phyloP scores from a whole-genome alignment of 177 flowering plant species.

The Vitis hybrid region DNA sequence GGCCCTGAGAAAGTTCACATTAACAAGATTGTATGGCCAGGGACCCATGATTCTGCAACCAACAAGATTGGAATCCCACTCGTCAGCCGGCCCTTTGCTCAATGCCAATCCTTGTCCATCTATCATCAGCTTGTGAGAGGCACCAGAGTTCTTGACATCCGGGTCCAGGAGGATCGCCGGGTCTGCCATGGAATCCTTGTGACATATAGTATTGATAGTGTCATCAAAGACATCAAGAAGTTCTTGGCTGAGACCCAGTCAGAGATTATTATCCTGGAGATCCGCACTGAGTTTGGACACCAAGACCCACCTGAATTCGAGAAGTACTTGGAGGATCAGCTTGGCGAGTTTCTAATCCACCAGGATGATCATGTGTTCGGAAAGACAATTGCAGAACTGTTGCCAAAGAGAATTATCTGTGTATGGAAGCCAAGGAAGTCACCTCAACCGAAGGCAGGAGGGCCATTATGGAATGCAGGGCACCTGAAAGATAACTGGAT shows the following conservation, averaged over 20 bases:
- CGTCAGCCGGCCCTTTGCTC: slow-evolving; percentile 82
- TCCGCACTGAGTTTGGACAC: slow-evolving; percentile 82
- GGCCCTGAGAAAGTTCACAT: slow-evolving; percentile 45
- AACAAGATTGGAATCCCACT: slow-evolving; percentile 66
- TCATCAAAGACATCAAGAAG: slow-evolving; percentile 60
- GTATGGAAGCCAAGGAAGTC: slow-evolving; percentile 86
- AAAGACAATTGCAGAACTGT: slow-evolving; percentile 66
- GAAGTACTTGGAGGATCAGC: slow-evolving; percentile 63
- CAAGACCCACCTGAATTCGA: slow-evolving; percentile 82
- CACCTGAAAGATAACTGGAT: slow-evolving; percentile 84
- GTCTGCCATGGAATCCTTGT: slow-evolving; percentile 80
- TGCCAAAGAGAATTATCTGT: slow-evolving; percentile 77
- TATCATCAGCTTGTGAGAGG: slow-evolving; percentile 69
- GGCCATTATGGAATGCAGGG: slow-evolving; percentile 68
- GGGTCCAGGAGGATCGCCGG: slow-evolving; percentile 66
- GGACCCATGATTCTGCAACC: slow-evolving; percentile 90
- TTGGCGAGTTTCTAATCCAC: slow-evolving; percentile 71
- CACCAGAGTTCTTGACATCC: slow-evolving; percentile 65
- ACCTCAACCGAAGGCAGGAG: slow-evolving; percentile 56
- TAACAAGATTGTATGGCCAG: slow-evolving; percentile 81
- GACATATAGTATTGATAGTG: slow-evolving; percentile 68
- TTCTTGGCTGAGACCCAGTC: slow-evolving; percentile 74
- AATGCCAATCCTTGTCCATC: slow-evolving; percentile 73
- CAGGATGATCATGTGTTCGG: slow-evolving; percentile 69
- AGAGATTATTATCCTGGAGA: slow-evolving; percentile 75